Evolutionary conservation across 1,284 basidiomycete genomes (phyloP), one percentile per base, ranked within the genome.

Genomic region (Filobasidium uniguttulatum): DNA sequence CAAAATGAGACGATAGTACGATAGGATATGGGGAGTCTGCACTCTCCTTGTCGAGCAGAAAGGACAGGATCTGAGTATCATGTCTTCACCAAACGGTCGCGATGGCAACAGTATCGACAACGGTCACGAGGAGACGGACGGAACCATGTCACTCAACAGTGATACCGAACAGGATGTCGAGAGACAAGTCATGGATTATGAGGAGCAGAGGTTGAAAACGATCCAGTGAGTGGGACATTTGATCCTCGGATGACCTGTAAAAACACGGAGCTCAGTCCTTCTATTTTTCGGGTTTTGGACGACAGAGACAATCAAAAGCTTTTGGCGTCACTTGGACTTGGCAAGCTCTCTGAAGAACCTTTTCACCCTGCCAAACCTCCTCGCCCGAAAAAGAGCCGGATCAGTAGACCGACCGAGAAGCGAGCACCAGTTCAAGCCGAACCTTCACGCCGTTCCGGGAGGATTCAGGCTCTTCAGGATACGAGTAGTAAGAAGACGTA

Each of bases 161-260:
- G 36, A 36, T 10, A 20, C 12, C 5, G 43, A 41, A 6, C 26
- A 26, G 20, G 50, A 52, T 29, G 22, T 46, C 8, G 50, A 48
- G 23, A 38, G 31, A 19, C 33, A 31, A 20, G 48, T 49, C 8
- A 46, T 54, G 49, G 49, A 44, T 23, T 68, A 68, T 48, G 66
- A 68, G 51, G 50, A 56, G 36, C 56, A 66, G 44, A 46, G 71
- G 35, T 58, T 62, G 37, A 60, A 62, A 37, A 70, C 68, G 54
- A 72, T 72, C 31, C 58, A 60, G 60, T 64, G 59, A 56, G 67
- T 60, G 52, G 49, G 57, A 41, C 52, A 52, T 43, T 44, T 62
- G 35, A 46, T n/a, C n/a, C n/a, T n/a, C n/a, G n/a, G 61, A 49
- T 59, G 53, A 28, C 57, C 49, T 47, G 52, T 63, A 0, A 57